Evolutionary conservation across 345 rosid species (phyloP).

Genomic region (Microthlaspi erraticum): DNA sequence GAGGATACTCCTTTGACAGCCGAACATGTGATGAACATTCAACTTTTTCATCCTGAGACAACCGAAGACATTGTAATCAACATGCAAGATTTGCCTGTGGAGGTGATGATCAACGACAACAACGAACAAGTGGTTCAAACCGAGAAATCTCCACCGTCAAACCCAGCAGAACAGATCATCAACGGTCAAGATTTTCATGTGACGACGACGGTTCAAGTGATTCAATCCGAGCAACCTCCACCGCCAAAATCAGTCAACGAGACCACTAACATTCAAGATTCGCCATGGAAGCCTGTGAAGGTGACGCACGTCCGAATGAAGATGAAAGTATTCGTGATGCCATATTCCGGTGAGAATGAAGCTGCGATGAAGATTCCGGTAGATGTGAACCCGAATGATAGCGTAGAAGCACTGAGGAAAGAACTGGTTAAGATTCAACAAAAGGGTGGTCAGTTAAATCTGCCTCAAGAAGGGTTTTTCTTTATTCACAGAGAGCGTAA

Average conservation of each 20-base stretch:
- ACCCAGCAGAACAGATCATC: constrained; percentile 10
- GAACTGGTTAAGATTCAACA: constrained; percentile 67
- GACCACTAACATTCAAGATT: constrained; percentile 45
- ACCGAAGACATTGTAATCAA: neutral
- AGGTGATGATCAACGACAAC: neutral
- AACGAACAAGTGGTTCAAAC: neutral
- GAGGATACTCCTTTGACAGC: neutral
- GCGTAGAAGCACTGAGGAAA: constrained; percentile 65
- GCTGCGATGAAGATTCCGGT: constrained; percentile 54
- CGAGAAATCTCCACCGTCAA: constrained; percentile 1
- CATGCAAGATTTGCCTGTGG: too few relatives aligned
- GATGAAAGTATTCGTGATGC: constrained; percentile 62
- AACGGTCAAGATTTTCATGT: neutral
- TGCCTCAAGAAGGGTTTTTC: constrained; percentile 76
- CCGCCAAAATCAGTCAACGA: constrained; percentile 40
- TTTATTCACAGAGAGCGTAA: constrained; percentile 69
- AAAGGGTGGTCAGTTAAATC: constrained; percentile 49
- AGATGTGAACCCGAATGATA: constrained; percentile 61
- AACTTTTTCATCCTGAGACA: too few relatives aligned
- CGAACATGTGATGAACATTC: too few relatives aligned
- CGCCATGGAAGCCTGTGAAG: neutral
- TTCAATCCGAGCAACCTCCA: constrained; percentile 39
- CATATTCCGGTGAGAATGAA: constrained; percentile 48
- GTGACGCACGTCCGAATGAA: constrained; percentile 38
- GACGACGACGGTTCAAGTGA: constrained; percentile 24